These are phyloP conservation scores for Aspergillus sp. DNA, from an alignment of 2,329 filamentous ascomycete species.

Conservation along the genomic window DNA sequence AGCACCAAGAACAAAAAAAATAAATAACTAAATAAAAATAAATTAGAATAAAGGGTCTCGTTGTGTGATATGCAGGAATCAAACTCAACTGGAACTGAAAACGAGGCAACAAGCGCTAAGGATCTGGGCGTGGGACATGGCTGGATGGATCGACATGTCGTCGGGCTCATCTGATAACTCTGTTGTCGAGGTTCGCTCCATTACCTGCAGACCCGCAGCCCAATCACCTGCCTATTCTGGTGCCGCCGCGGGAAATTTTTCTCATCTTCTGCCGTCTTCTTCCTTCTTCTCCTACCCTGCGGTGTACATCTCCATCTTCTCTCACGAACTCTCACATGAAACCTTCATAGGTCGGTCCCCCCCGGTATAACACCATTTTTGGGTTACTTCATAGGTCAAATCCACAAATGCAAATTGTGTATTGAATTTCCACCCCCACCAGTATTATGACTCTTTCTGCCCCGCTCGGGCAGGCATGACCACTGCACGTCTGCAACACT, in stretches of 20 bases:
- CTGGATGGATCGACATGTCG: neutral
- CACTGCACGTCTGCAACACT: too few relatives aligned
- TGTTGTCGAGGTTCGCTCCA: neutral
- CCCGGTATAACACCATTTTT: neutral
- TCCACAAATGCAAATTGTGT: neutral
- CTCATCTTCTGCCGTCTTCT: neutral
- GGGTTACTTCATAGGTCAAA: neutral
- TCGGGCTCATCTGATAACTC: conserved; percentile 19
- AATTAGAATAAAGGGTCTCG: neutral
- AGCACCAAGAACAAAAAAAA: neutral
- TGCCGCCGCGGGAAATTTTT: neutral
- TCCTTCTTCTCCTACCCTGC: neutral
- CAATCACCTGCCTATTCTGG: conserved; percentile 7
- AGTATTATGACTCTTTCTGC: too few relatives aligned
- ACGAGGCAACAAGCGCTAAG: neutral
- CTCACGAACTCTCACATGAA: neutral
- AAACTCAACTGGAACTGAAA: neutral
- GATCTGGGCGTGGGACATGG: conserved; percentile 13
- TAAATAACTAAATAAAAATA: neutral
- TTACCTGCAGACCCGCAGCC: neutral
- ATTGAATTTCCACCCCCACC: too few relatives aligned
- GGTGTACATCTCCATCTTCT: neutral
- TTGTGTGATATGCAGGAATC: neutral
- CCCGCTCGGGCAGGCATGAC: too few relatives aligned
- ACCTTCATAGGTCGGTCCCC: neutral